These are phyloP conservation scores for Cytospora paraplurivora DNA, from an alignment of 2,329 filamentous ascomycete species.

Conservation along the genomic window DNA sequence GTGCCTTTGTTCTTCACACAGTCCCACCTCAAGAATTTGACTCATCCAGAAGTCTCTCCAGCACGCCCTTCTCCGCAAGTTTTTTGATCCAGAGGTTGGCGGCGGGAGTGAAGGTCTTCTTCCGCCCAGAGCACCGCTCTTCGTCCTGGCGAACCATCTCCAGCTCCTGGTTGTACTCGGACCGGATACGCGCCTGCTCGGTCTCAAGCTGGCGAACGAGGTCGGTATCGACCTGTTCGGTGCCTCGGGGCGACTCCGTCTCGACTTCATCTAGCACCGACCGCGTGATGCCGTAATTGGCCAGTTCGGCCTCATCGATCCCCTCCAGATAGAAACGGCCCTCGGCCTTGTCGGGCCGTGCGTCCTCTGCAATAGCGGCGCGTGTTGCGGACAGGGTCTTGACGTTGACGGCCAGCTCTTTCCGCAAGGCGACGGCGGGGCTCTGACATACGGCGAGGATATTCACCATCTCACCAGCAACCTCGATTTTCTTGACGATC, in stretches of 20 bases:
- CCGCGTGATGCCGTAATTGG: constrained; percentile 13
- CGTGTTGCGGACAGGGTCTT: constrained; percentile 36
- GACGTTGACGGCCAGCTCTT: constrained; percentile 47
- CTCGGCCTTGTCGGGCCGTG: constrained; percentile 8
- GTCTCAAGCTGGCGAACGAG: constrained; percentile 39
- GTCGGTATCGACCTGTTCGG: neutral
- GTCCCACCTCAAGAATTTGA: constrained; percentile 7
- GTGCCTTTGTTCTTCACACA: neutral
- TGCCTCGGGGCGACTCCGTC: neutral
- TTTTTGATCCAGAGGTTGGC: constrained; percentile 70
- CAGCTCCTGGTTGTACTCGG: constrained; percentile 53
- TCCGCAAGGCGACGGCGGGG: constrained; percentile 55
- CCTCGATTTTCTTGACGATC: constrained; percentile 68
- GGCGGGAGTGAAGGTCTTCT: constrained; percentile 69
- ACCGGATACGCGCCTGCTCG: constrained; percentile 46
- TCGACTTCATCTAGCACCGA: constrained; percentile 6
- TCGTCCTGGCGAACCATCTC: constrained; percentile 50
- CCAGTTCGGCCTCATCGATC: constrained; percentile 14
- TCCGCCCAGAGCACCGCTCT: constrained; percentile 54
- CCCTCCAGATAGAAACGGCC: constrained; percentile 9
- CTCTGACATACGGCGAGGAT: constrained; percentile 74
- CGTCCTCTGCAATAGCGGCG: constrained; percentile 38
- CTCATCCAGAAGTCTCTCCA: constrained; percentile 47
- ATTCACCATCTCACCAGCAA: constrained; percentile 71
- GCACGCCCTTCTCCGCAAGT: constrained; percentile 66